Evolutionary conservation across 2,329 filamentous ascomycete species (phyloP), one percentile per base, ranked within the genome.

Genomic region (Colletotrichum paranaense): DNA sequence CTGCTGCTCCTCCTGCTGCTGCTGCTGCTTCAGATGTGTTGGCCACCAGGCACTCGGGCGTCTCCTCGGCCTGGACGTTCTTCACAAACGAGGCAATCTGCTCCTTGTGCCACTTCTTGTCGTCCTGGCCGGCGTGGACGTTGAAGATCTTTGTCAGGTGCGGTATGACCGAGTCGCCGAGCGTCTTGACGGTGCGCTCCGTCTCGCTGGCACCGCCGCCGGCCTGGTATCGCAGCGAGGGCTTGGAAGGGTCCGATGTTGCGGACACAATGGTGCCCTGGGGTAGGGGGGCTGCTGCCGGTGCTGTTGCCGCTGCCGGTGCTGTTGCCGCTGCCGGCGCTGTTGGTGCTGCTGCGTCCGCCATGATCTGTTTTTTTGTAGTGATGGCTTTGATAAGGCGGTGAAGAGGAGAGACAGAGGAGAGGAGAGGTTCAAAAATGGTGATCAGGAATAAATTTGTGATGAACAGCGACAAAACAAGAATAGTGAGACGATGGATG

Each of bases 121-220:
- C 79, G 6, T 81, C 78, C 11, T 79, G 76, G 62, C 83, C 83
- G 71, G 84, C 84, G 68, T 89, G 84, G 24, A 80, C 77, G 52
- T 82, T 78, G 79, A 87, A 90, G 64, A 90, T 82, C 68, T 81
- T 82, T 76, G 84, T 82, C 22, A 90, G 81, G 67, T 88, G 84
- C 8, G 79, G 75, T 49, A 86, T 76, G 35, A 87, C 76, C 7
- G 82, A 77, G 5, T 82, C 76, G 75, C 84, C 83, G 56, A 90
- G 73, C 26, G 82, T 80, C 52, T 82, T 77, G 76, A 89, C 80
- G 55, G 78, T 79, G 68, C 82, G 84, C 26, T 82, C 78, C 62
- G 83, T 80, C 55, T 83, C 83, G 75, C 83, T 85, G 35, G 84
- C 83, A 55, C 86, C 87, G 74, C 87, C 88, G 69, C 87, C 87